phyloP scores from a whole-genome alignment of 139 green algal species.

The Closterium sp. region DNA sequence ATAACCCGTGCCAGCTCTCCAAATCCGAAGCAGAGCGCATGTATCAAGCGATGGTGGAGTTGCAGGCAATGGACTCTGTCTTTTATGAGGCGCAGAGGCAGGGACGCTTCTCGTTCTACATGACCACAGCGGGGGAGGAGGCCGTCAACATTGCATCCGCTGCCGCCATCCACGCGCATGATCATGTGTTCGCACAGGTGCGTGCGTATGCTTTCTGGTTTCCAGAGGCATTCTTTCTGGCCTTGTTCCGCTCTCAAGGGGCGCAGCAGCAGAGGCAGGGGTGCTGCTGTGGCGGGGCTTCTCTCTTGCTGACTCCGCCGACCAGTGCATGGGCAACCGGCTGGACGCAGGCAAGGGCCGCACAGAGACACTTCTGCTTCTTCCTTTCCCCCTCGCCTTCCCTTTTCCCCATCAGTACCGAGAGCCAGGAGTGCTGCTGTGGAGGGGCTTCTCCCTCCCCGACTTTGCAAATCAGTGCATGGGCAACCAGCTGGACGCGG shows the following conservation, averaged over 20 bases:
- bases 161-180: slow-evolving; percentile 69
- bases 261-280: too few relatives aligned
- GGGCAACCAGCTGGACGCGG: too few relatives aligned
- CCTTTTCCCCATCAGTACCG: slow-evolving; percentile 72
- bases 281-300: background rate
- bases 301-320: slow-evolving; percentile 1
- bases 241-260: too few relatives aligned
- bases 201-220: too few relatives aligned
- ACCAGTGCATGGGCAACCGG: too few relatives aligned
- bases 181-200: slow-evolving; percentile 66
- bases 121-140: slow-evolving; percentile 86
- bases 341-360: slow-evolving; percentile 17
- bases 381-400: background rate
- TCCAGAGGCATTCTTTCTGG: too few relatives aligned
- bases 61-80: slow-evolving; percentile 75
- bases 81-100: slow-evolving; percentile 95
- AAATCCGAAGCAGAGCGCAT: slow-evolving; percentile 6
- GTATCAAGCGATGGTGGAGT: slow-evolving; percentile 25
- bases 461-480: slow-evolving; percentile 89
- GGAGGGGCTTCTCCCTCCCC: slow-evolving; percentile 75
- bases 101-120: slow-evolving; percentile 92
- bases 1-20: background rate
- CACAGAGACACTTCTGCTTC: background rate
- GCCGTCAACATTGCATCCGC: slow-evolving; percentile 68
- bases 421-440: slow-evolving; percentile 90